These are phyloP conservation scores for Aureobasidium lini DNA, from an alignment of 2,329 filamentous ascomycete genomes.

Conservation along the genomic window DNA sequence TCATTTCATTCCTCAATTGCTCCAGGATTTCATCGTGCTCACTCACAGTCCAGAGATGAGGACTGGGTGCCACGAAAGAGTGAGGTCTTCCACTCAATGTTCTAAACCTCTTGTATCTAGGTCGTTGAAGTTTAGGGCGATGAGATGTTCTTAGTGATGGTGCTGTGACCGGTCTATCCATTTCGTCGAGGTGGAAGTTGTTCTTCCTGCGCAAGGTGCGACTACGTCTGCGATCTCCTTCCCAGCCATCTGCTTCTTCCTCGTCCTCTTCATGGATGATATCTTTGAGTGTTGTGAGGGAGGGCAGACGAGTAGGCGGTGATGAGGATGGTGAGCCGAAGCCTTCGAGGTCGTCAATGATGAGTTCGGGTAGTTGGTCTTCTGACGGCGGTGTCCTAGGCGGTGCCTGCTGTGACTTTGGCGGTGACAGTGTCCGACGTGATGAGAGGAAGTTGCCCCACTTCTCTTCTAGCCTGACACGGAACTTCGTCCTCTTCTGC, in stretches of 20 bases:
- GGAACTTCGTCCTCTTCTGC: conserved; percentile 31
- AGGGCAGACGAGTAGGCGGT: conserved; percentile 14
- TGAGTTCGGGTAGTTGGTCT: conserved; percentile 17
- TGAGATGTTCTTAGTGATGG: not conserved
- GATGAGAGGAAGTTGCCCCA: conserved; percentile 32
- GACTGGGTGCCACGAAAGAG: conserved; percentile 35
- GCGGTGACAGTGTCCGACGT: not conserved
- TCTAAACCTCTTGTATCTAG: conserved; percentile 24
- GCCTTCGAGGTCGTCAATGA: conserved; percentile 16
- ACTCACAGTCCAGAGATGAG: conserved; percentile 35
- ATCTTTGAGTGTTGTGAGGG: conserved; percentile 8
- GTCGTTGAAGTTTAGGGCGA: conserved; percentile 10
- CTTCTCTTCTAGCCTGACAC: conserved; percentile 31
- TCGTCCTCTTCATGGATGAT: conserved; percentile 13
- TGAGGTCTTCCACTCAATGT: conserved; percentile 33
- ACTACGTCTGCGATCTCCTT: conserved; percentile 32
- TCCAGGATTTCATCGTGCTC: conserved; percentile 30
- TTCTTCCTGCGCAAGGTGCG: conserved; percentile 21
- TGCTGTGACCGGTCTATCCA: not conserved
- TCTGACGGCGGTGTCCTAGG: conserved; percentile 21
- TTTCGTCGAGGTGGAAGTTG: conserved; percentile 13
- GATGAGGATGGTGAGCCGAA: conserved; percentile 9
- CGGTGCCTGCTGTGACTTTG: conserved; percentile 28
- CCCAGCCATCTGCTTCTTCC: conserved; percentile 14
- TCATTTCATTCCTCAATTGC: not conserved